phyloP scores from a whole-genome alignment of 2,329 filamentous ascomycete genomes.

The Phaeomoniella chlamydospora region DNA sequence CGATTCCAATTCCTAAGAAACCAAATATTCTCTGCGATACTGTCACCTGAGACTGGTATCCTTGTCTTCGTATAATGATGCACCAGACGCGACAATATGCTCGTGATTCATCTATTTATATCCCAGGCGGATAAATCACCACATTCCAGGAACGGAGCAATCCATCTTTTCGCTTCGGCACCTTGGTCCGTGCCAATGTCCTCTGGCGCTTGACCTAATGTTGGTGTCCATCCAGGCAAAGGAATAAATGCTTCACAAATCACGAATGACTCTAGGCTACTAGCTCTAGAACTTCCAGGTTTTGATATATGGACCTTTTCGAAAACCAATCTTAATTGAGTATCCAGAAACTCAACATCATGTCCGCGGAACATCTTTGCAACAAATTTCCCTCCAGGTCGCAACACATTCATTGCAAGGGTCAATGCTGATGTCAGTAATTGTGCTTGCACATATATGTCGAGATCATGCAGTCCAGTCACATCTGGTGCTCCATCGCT shows the following conservation, averaged over 20 bases:
- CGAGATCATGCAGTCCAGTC: slow-evolving; percentile 88
- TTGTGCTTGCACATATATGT: slow-evolving; percentile 96
- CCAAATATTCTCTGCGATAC: too few relatives aligned
- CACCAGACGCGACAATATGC: too few relatives aligned
- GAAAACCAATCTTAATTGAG: slow-evolving; percentile 86
- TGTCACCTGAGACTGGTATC: too few relatives aligned
- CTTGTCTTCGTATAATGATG: too few relatives aligned
- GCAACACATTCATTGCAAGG: slow-evolving; percentile 80
- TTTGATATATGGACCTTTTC: slow-evolving; percentile 80
- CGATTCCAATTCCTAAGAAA: too few relatives aligned
- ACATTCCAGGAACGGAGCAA: slow-evolving; percentile 92
- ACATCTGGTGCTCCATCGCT: slow-evolving; percentile 95
- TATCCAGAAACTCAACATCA: slow-evolving; percentile 90
- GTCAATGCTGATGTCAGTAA: slow-evolving; percentile 89
- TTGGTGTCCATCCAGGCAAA: slow-evolving; percentile 9
- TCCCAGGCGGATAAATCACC: slow-evolving; percentile 91
- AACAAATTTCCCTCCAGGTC: slow-evolving; percentile 88
- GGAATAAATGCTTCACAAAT: slow-evolving; percentile 90
- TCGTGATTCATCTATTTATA: slow-evolving; percentile 68
- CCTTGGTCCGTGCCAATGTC: slow-evolving; percentile 26
- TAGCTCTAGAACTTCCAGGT: slow-evolving; percentile 84
- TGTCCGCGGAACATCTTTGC: slow-evolving; percentile 94
- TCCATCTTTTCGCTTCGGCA: slow-evolving; percentile 47
- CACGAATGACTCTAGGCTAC: slow-evolving; percentile 91
- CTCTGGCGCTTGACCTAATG: slow-evolving; percentile 9